Conservation (phyloP, 1,139 yeast species). For the Debaryomyces subglobosus region DNA sequence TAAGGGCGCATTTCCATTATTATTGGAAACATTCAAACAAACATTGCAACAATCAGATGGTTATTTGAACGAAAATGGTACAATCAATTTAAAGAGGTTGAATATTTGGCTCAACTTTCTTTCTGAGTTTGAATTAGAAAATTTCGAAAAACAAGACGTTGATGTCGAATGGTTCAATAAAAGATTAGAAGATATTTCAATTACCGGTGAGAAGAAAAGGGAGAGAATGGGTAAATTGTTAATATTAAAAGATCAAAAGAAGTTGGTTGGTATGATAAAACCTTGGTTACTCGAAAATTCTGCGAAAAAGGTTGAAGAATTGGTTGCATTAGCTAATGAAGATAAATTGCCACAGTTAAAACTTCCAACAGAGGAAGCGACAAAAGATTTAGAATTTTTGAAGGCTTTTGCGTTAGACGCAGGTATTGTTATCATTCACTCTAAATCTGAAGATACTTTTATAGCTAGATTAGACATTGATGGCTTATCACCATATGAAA, state of each 20-base stretch:
- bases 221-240: slow-evolving; percentile 66
- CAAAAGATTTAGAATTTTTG: slow-evolving; percentile 57
- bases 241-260: slow-evolving; percentile 73
- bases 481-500: slow-evolving; percentile 68
- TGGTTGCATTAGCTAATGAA: slow-evolving; percentile 42
- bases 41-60: slow-evolving; percentile 77
- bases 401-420: slow-evolving; percentile 65
- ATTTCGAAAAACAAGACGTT: slow-evolving; percentile 77
- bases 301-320: slow-evolving; percentile 29
- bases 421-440: slow-evolving; percentile 68
- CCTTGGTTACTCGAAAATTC: slow-evolving; percentile 66
- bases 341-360: slow-evolving; percentile 50
- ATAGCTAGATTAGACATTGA: slow-evolving; percentile 69
- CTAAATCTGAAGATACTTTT: slow-evolving; percentile 55
- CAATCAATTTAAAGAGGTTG: slow-evolving; percentile 73
- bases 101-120: slow-evolving; percentile 72
- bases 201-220: slow-evolving; percentile 71
- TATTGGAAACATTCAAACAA: slow-evolving; percentile 84
- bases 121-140: slow-evolving; percentile 75
- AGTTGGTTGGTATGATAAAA: slow-evolving; percentile 58
- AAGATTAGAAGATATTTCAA: slow-evolving; percentile 77
- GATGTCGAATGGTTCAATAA: slow-evolving; percentile 92
- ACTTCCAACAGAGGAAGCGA: slow-evolving; percentile 53
- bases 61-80: slow-evolving; percentile 81
- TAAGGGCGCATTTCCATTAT: slow-evolving; percentile 93